These are phyloP conservation scores for Pichia heedii DNA, from an alignment of 805 yeast genomes.

Conservation along the genomic window DNA sequence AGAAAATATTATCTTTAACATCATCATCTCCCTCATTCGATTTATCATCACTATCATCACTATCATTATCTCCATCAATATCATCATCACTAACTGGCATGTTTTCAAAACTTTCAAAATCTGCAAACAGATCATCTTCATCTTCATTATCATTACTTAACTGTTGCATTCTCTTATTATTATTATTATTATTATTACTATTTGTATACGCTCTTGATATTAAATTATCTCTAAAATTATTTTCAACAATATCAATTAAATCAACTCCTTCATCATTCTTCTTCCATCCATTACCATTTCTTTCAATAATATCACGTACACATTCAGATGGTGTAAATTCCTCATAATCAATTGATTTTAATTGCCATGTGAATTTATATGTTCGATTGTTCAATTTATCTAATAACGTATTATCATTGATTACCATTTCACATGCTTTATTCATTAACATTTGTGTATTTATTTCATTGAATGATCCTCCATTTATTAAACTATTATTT, in stretches of 20 bases:
- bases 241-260: constrained; percentile 28
- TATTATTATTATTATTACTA: neutral
- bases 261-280: constrained; percentile 36
- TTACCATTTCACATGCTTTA: constrained; percentile 8
- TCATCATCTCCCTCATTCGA: neutral
- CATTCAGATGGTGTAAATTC: constrained; percentile 63
- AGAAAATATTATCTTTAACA: neutral
- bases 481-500: too few relatives aligned
- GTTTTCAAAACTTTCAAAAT: too few relatives aligned
- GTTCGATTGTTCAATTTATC: constrained; percentile 23
- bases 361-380: constrained; percentile 26
- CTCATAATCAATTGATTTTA: constrained; percentile 17
- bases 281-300: constrained; percentile 63
- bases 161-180: neutral
- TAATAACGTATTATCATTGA: constrained; percentile 8
- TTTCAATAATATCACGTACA: constrained; percentile 59
- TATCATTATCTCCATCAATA: neutral
- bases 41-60: neutral
- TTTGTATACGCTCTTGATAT: neutral
- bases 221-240: constrained; percentile 12
- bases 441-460: constrained; percentile 9
- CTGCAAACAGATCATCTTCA: constrained; percentile 6
- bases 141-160: neutral
- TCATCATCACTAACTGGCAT: constrained; percentile 3
- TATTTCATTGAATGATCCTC: neutral